Percentiles rank a stretch among this genome's conserved stretches.
Evolutionary conservation across 73 alveolate species (phyloP).

Genomic region (Durusdinium trenchii): DNA sequence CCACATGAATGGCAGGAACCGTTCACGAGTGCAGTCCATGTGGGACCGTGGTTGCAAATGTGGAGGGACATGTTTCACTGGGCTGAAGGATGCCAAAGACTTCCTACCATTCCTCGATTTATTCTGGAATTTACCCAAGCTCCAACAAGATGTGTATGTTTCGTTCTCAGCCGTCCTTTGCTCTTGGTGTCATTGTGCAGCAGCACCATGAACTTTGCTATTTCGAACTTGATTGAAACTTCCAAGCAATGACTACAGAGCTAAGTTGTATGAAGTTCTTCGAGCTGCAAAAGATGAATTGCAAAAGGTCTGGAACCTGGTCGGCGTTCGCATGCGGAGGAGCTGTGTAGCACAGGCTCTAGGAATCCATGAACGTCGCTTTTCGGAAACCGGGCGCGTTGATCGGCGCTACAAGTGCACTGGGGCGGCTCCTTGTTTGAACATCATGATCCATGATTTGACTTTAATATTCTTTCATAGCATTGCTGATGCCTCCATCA

Average conservation of each 20-base stretch:
- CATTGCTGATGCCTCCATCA: neutral
- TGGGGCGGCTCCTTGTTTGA: neutral
- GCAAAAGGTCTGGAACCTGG: constrained; percentile 11
- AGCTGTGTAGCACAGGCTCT: constrained; percentile 13
- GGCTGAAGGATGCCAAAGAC: neutral
- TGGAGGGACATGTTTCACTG: neutral
- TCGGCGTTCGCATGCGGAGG: neutral
- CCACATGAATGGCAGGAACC: neutral
- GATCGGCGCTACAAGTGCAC: neutral
- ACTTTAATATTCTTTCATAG: neutral
- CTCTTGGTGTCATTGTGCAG: too few relatives aligned
- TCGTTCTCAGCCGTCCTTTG: too few relatives aligned
- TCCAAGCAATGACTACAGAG: too few relatives aligned
- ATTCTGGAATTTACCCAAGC: constrained; percentile 6
- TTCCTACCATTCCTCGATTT: neutral
- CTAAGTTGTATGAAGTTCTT: too few relatives aligned
- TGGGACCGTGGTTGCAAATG: neutral
- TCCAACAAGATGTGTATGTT: constrained; percentile 48
- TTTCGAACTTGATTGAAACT: too few relatives aligned
- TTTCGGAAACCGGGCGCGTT: neutral
- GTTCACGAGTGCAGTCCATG: neutral
- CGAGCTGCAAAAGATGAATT: too few relatives aligned
- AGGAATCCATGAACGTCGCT: neutral
- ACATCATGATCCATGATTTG: neutral
- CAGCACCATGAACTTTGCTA: too few relatives aligned